Base-by-base conservation (phyloP, 2,329 filamentous ascomycete species). In the Fusarium kyushuense region DNA sequence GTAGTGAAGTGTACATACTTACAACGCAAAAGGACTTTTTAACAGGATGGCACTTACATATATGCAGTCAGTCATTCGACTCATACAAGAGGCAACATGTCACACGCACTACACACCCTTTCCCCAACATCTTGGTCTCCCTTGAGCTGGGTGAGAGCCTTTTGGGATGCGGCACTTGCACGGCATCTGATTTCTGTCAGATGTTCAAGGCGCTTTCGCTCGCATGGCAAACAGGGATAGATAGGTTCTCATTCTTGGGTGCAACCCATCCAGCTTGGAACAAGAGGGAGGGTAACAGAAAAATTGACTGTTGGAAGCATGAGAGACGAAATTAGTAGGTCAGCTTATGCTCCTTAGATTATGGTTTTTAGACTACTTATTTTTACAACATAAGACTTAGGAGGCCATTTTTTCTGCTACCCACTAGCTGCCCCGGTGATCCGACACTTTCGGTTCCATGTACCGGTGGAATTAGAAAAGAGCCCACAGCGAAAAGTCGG, bases 191-290 rank as follows among this genome's bases (percentile, higher is more conserved):
- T 53, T 25, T 58, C 58, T 49, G 46, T 49, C 46, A 36, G 46
- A 62, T 58, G 41, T 47, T 38, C 49, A 54, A 36, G 46, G 48
- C 56, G 19, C 51, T 54, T 52, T 33, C 46, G 36, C 49, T 67
- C 65, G 66, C 66, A 69, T 69, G 66, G 66, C 65, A 27, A 63
- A 30, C 66, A 69, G 66, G 66, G 66, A 69, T 69, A 19, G 32
- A 35, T 49, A 23, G 46, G 46, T 25, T 48, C 45, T 48, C 19
- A 25, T 49, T 49, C 32, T 49, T 27, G 19, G 16, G 43, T 52
- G 33, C 45, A 52, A 58, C 65, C 65, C 65, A 27, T 56, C 59
- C 35, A 61, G 42, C 45, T 47, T 48, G 41, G 40, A 11, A 25
- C 40, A 48, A 54, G 56, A 45, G 32, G 65, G 12, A 49, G 21